Evolutionary conservation across 305 asterid species (phyloP), one percentile per base, ranked within the genome.

Genomic region (Solanum hybrid): DNA sequence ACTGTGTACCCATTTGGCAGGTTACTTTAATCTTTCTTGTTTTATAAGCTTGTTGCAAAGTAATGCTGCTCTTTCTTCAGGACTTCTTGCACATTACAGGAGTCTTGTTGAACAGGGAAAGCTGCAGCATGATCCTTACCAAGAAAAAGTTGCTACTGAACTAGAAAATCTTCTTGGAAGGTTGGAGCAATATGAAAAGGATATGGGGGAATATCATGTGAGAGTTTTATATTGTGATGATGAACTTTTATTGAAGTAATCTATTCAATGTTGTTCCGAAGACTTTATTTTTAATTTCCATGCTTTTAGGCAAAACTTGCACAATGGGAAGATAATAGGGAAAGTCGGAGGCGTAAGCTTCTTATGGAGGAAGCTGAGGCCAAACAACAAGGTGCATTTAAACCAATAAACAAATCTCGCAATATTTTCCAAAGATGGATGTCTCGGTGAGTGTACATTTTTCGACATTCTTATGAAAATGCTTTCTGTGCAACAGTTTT

Each of bases 171-270:
- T 97, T 92, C 96, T 96, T 37, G 94, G 95, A 79, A 95, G 98
- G 93, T 94, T 97, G 93, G 93, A 93, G 92, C 96, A 91, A 68
- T 97, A 96, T 90, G 99, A 96, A 94, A 95, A 94, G 92, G 98
- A 97, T 86, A 96, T 97, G 99, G 93, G 94, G 93, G 95, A 94
- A 91, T 97, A 95, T 92, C 98, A 96, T 70, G 99, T 96, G 91
- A 78, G 94, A 76, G 86, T 91, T 90, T 75, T 33, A 33, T 39
- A 88, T 70, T 8, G 51, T 89, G 89, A 70, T 89, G 29, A 85
- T 80, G 83, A 78, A 79, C 51, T 90, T 79, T 73, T 85, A 37
- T 79, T 88, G 85, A 77, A 75, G 77, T 61, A 29, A 57, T 73
- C 65, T 22, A 12, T 81, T 73, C 14, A 73, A 6, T 90, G 90